These are phyloP conservation scores for Dactylonectria macrodidyma DNA, from an alignment of 2,329 filamentous ascomycete species.

Conservation along the genomic window DNA sequence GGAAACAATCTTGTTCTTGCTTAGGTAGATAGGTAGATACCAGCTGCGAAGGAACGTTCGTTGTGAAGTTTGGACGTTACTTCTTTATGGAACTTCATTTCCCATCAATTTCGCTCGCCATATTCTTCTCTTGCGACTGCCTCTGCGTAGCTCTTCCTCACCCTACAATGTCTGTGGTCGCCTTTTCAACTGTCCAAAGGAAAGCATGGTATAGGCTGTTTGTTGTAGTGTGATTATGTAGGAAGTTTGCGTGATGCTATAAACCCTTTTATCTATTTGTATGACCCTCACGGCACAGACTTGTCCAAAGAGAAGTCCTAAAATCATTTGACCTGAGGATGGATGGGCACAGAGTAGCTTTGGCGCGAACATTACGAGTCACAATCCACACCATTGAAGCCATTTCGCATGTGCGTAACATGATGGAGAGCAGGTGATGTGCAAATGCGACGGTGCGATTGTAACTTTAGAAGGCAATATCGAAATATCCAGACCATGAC, in stretches of 20 bases:
- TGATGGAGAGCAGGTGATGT: not conserved
- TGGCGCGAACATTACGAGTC: not conserved
- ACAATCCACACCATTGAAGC: not conserved
- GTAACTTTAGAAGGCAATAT: constrained; percentile 26
- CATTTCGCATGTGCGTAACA: not conserved
- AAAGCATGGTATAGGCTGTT: too few relatives aligned
- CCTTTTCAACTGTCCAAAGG: too few relatives aligned
- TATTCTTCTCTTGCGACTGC: not conserved
- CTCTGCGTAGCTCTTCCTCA: not conserved
- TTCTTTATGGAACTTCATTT: constrained; percentile 12
- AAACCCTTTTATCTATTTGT: too few relatives aligned
- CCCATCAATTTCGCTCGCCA: constrained; percentile 7
- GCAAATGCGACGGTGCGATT: constrained; percentile 15
- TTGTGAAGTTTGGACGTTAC: constrained; percentile 17
- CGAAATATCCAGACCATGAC: constrained; percentile 41
- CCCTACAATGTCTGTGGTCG: not conserved
- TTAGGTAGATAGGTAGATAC: constrained; percentile 40
- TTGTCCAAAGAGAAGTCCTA: too few relatives aligned
- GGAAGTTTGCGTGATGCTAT: too few relatives aligned
- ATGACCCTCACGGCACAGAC: too few relatives aligned
- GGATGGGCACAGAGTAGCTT: too few relatives aligned
- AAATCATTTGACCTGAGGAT: too few relatives aligned
- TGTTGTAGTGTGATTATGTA: too few relatives aligned
- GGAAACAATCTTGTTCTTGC: constrained; percentile 38
- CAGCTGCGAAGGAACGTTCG: constrained; percentile 31